These are phyloP conservation scores for Oryza punctata DNA, from an alignment of 176 grass and related monocot genomes.

Conservation along the genomic window DNA sequence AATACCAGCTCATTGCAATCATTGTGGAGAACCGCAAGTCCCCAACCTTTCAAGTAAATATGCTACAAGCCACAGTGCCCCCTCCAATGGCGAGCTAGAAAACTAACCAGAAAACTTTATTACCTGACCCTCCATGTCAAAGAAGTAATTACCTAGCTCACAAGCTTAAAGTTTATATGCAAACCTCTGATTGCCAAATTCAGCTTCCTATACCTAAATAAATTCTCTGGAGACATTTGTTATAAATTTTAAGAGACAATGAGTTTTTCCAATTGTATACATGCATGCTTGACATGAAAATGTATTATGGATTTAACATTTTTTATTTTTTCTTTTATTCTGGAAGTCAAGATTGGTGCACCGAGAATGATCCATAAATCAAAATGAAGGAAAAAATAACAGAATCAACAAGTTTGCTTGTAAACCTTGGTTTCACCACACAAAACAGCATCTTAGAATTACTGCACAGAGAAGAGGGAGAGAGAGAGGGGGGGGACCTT, in stretches of 20 bases:
- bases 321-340: background rate
- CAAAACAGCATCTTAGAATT: background rate
- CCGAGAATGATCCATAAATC: no score
- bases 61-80: background rate
- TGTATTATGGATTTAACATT: constrained; percentile 1
- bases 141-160: background rate
- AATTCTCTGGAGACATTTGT: background rate
- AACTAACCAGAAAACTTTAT: background rate
- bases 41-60: background rate
- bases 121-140: background rate
- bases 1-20: constrained; percentile 23
- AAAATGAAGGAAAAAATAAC: constrained; percentile 4
- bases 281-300: constrained; percentile 10
- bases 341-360: background rate
- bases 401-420: background rate
- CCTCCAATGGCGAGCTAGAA: background rate
- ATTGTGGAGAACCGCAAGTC: background rate
- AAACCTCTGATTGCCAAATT: background rate
- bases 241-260: constrained; percentile 4
- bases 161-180: constrained; percentile 6
- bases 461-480: background rate
- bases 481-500: constrained; percentile 63
- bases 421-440: constrained; percentile 13
- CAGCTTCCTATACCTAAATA: background rate
- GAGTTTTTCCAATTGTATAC: constrained; percentile 9